These are phyloP conservation scores for Aureobasidium sp. DNA, from an alignment of 2,329 filamentous ascomycete genomes.

Conservation along the genomic window DNA sequence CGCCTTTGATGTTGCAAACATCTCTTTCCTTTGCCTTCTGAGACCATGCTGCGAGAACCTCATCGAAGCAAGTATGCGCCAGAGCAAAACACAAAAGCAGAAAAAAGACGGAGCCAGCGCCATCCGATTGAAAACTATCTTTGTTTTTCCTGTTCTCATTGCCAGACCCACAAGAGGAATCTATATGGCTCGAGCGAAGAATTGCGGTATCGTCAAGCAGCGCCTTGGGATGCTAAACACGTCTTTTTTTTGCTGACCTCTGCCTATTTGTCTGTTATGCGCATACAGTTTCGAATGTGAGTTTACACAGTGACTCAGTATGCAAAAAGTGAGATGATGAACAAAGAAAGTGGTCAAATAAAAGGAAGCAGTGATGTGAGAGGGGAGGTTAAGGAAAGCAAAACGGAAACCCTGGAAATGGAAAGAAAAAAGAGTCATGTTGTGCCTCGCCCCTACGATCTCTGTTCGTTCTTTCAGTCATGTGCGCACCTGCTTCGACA, in stretches of 20 bases:
- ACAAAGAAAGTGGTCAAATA: background rate
- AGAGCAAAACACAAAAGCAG: background rate
- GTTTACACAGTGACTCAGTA: background rate
- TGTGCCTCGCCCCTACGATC: constrained; percentile 14
- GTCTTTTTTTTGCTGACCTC: background rate
- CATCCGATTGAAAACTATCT: constrained; percentile 33
- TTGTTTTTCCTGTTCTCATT: constrained; percentile 12
- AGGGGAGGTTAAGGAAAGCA: background rate
- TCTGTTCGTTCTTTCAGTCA: constrained; percentile 19
- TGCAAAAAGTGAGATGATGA: background rate
- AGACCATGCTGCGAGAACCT: background rate
- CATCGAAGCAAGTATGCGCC: background rate
- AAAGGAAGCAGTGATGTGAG: background rate
- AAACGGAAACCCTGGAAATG: background rate
- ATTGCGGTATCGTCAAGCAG: background rate
- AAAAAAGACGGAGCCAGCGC: constrained; percentile 24
- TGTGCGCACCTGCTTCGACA: background rate
- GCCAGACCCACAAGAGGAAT: background rate
- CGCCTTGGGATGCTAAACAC: constrained; percentile 9
- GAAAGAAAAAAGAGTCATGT: background rate
- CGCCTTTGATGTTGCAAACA: background rate
- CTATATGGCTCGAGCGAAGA: background rate
- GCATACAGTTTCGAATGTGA: background rate
- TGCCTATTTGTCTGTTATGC: background rate
- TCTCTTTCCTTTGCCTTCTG: background rate